Percentiles rank a stretch among this genome's conserved stretches.
Evolutionary conservation across 2,329 filamentous ascomycete species (phyloP).

Genomic region (Diaporthe sp.): DNA sequence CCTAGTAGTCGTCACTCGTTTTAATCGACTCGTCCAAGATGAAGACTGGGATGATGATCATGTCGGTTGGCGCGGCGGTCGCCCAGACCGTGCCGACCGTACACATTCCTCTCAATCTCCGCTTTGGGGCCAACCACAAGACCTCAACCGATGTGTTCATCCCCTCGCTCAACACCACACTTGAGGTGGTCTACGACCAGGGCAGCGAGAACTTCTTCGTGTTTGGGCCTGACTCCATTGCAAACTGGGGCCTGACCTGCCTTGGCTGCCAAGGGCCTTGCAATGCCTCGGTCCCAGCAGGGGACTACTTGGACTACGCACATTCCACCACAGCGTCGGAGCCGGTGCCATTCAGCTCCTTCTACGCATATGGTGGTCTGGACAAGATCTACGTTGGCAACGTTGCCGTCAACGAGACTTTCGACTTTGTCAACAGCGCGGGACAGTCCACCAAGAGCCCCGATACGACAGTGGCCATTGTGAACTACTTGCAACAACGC

Average conservation of each 20-base stretch:
- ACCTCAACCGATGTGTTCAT: conserved; percentile 44
- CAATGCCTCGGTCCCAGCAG: conserved; percentile 34
- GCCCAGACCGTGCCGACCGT: conserved; percentile 36
- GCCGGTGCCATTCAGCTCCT: conserved; percentile 26
- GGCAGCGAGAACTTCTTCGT: conserved; percentile 46
- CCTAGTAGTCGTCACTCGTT: conserved; percentile 6
- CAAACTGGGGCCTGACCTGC: conserved; percentile 40
- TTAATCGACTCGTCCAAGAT: conserved; percentile 4
- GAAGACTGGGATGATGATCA: conserved; percentile 19
- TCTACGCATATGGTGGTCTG: conserved; percentile 42
- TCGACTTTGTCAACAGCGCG: conserved; percentile 44
- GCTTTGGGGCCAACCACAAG: conserved; percentile 40
- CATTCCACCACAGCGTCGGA: conserved; percentile 37
- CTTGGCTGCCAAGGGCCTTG: conserved; percentile 37
- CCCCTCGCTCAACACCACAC: conserved; percentile 42
- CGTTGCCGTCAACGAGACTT: conserved; percentile 44
- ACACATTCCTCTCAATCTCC: conserved; percentile 36
- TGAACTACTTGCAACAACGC: conserved; percentile 44
- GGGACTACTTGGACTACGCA: conserved; percentile 31
- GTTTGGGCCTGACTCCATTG: conserved; percentile 40
- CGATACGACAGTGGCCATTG: conserved; percentile 47
- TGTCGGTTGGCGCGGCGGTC: conserved; percentile 15
- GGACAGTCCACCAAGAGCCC: conserved; percentile 38
- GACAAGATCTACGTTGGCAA: conserved; percentile 42
- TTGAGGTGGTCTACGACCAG: conserved; percentile 46